Evolutionary conservation across 768 basidiomycete genomes (phyloP), one percentile per base, ranked within the genome.

Genomic region (Mycena leptocephala): DNA sequence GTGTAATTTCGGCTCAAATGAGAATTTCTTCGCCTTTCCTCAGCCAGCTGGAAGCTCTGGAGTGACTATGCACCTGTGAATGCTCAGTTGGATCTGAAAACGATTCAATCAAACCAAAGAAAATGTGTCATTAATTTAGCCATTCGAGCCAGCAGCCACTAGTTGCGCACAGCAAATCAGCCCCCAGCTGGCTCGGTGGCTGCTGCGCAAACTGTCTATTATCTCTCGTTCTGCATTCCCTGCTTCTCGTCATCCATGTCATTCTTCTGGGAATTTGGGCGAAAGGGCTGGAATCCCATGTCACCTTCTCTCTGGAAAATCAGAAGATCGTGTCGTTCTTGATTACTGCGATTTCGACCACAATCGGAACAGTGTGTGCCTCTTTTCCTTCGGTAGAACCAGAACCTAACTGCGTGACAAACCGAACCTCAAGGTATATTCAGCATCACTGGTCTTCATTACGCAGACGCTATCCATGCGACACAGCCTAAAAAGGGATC

Each of bases 391-490:
- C n/a, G 33, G 16, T n/a, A n/a, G n/a, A n/a, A n/a, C 5, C 11
- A 56, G 30, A 32, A 33, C 16, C 5, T 32, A 3, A 33, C 7
- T 30, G n/a, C n/a, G n/a, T n/a, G n/a, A n/a, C 30, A 56, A 30
- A 56, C 30, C 55, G 11, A 32, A 18, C 24, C 14, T 28, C 35
- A n/a, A 74, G 72, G 20, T 68, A 37, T 74, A 46, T 43, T 39
- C 65, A 9, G 72, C 64, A 13, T 26, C 33, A 6, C 24, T 82
- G 37, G 77, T 82, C 9, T 79, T 76, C 32, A 18, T 81, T 2
- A 77, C 74, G 26, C 82, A 83, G 28, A 72, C 74, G 20, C 73
- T 80, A 24, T 73, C 81, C 11, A 39, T 74, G 11, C 68, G 68
- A 33, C 66, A 51, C 13, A 39, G 74, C 0, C 33, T 80, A 22